Conservation (phyloP, 2,329 filamentous ascomycete species). For the Nemania sp. region DNA sequence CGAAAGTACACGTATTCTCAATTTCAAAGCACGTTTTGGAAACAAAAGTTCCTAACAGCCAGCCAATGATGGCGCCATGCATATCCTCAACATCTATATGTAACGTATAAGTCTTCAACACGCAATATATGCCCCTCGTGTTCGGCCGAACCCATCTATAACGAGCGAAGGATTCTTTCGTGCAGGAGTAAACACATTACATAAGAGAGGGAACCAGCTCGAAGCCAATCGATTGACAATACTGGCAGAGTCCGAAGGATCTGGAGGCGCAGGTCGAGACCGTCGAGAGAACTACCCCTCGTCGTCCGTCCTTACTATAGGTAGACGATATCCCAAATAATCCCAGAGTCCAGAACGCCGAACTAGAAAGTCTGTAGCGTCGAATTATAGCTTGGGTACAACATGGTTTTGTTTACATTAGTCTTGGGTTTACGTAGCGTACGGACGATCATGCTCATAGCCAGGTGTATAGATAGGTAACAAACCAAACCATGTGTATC, state of each 20-base stretch:
- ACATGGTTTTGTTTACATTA: no score
- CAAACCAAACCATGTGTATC: no score
- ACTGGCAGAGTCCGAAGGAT: background rate
- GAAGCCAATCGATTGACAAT: background rate
- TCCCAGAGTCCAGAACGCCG: background rate
- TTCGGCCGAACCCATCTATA: no score
- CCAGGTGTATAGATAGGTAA: no score
- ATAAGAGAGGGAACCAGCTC: background rate
- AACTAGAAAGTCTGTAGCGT: background rate
- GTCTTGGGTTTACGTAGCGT: no score
- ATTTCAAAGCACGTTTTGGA: background rate
- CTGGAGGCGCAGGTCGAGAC: background rate
- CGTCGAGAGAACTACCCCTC: background rate
- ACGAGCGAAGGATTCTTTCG: background rate
- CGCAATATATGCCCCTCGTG: no score
- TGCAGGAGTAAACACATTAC: background rate
- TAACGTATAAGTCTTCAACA: no score
- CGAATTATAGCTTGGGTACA: background rate
- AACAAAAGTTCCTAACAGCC: background rate
- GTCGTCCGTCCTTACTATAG: background rate
- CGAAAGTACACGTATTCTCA: background rate
- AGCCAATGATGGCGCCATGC: background rate
- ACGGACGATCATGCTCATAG: no score
- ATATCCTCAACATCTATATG: background rate
- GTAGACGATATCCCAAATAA: background rate